Evolutionary conservation across 129 eudicot species (phyloP), one percentile per base, ranked within the genome.

Genomic region (Deinandra increscens): DNA sequence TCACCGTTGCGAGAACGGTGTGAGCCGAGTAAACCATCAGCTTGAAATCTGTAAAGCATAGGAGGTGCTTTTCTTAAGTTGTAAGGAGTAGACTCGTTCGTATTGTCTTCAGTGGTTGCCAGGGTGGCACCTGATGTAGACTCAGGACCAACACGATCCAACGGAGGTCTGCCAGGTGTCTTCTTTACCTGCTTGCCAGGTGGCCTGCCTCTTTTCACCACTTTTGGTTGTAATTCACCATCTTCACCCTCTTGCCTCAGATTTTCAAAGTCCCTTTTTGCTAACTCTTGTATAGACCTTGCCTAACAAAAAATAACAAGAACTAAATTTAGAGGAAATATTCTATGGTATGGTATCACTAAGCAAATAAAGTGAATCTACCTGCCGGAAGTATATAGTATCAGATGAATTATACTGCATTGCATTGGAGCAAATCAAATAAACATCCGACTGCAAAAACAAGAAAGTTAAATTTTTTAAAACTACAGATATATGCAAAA

Each of bases 321-420:
- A 43, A 66, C 68, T 10, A 65, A 13, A 15, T 2, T 26, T 12
- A 49, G 9, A 31, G 29, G 9, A 36, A 68, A 14, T 2, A 5
- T 22, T 53, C 53, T 51, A 4, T 17, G 54, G 68, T 41, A 64
- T 29, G 54, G 71, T 41, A 64, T 71, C 43, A 43, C 4, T 1
- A 17, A 3, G 72, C 22, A 36, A 73, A 19, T 1, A 20, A 37
- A 38, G 9, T 44, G 22, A 65, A 37, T 11, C 29, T 70, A 93
- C 98, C 96, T 92, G 98, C 22, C 95, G 87, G 56, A 78, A 86
- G 91, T 80, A 92, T 56, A 92, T 71, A 10, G 98, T 84, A 69
- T 81, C 85, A 12, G 87, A 73, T 56, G 91, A 77, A 80, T 92
- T 92, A 78, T 86, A 92, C 75, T 80, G 87, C 98, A 88, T 88